phyloP scores from a whole-genome alignment of 208 protist species.

The Angomonas deanei region DNA sequence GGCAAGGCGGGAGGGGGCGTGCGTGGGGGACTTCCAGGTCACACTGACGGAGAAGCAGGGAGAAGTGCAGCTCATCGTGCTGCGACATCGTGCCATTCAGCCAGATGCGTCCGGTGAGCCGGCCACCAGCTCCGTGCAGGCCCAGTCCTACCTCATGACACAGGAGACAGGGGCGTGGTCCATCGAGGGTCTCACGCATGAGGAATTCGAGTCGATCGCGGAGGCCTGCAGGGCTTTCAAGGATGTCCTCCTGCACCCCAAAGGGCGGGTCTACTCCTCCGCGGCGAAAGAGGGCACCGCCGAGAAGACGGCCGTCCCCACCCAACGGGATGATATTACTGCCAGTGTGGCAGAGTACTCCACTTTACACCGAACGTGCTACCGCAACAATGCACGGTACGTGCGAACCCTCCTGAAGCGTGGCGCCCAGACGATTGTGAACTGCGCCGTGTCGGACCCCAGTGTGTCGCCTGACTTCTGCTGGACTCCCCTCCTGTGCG shows the following conservation, averaged over 20 bases:
- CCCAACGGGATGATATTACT: background rate
- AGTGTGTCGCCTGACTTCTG: conserved; percentile 41
- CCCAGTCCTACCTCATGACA: conserved; percentile 39
- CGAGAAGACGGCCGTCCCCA: background rate
- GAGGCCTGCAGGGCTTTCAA: conserved; percentile 62
- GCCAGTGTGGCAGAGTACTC: conserved; percentile 23
- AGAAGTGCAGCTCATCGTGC: conserved; percentile 53
- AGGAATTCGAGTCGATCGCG: conserved; percentile 67
- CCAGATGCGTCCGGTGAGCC: background rate
- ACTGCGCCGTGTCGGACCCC: conserved; percentile 57
- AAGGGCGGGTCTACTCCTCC: conserved; percentile 17
- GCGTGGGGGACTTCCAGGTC: conserved; percentile 67
- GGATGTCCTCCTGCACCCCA: conserved; percentile 54
- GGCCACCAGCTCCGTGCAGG: background rate
- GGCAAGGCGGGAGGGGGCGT: conserved; percentile 34
- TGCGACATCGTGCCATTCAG: conserved; percentile 16
- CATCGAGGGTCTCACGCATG: conserved; percentile 46
- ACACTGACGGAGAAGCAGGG: conserved; percentile 48
- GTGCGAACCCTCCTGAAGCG: conserved; percentile 71
- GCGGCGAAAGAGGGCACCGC: background rate
- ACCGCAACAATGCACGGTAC: conserved; percentile 79
- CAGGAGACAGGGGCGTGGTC: conserved; percentile 75
- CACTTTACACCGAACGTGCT: conserved; percentile 80
- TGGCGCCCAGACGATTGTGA: conserved; percentile 72
- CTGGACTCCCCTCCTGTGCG: conserved; percentile 85